Percentiles rank a stretch among this genome's conserved stretches.
phyloP scores from a whole-genome alignment of 2,329 filamentous ascomycete species.

The Sclerotiophoma versabilis region DNA sequence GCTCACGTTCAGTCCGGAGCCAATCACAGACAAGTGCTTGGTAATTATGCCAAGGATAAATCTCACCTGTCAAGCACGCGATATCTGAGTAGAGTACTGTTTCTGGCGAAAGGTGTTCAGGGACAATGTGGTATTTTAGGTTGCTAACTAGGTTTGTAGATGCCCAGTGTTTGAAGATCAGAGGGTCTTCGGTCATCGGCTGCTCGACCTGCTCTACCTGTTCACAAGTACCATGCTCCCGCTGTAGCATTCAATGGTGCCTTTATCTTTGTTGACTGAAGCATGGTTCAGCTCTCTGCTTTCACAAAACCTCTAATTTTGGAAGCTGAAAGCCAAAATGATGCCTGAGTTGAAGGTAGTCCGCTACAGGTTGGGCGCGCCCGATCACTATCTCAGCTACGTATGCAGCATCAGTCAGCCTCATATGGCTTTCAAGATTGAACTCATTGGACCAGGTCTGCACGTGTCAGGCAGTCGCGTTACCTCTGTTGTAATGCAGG shows the following conservation, averaged over 20 bases:
- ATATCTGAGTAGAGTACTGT: neutral
- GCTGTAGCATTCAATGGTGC: neutral
- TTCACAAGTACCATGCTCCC: neutral
- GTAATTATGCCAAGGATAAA: neutral
- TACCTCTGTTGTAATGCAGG: too few species aligned
- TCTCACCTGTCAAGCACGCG: constrained; percentile 13
- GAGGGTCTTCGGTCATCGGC: neutral
- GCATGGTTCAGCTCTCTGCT: neutral
- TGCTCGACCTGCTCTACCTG: neutral
- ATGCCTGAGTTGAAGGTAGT: too few species aligned
- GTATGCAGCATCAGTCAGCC: too few species aligned
- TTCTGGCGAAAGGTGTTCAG: neutral
- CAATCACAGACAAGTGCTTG: constrained; percentile 1
- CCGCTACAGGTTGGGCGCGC: too few species aligned
- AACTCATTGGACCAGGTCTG: too few species aligned
- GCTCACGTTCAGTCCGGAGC: constrained; percentile 4
- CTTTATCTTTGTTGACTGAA: neutral
- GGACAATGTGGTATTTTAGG: neutral
- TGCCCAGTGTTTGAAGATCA: neutral
- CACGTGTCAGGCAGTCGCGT: too few species aligned
- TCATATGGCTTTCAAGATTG: too few species aligned
- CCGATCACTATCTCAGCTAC: too few species aligned
- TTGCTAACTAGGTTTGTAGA: neutral
- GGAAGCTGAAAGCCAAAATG: too few species aligned
- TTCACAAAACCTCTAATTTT: neutral